These are phyloP conservation scores for Ustulina deusta DNA, from an alignment of 2,329 filamentous ascomycete species.

Conservation along the genomic window DNA sequence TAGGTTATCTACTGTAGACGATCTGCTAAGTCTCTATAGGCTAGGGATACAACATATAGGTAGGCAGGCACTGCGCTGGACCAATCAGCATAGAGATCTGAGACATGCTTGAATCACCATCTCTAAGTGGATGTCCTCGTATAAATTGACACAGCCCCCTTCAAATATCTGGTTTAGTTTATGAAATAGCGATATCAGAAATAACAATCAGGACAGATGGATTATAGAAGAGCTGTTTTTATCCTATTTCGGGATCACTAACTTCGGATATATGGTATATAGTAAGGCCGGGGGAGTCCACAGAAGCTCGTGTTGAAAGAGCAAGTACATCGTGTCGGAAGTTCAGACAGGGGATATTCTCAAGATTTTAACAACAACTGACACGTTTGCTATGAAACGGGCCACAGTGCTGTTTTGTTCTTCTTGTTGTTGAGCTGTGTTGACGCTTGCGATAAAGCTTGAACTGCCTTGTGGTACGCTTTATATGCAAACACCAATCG, in stretches of 20 bases:
- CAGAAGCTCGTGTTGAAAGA: constrained; percentile 32
- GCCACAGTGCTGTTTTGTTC: constrained; percentile 21
- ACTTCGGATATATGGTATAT: not conserved
- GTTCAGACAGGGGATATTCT: constrained; percentile 19
- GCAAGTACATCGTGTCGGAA: not conserved
- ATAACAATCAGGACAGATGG: too few relatives aligned
- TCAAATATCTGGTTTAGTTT: constrained; percentile 12
- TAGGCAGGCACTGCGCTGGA: not conserved
- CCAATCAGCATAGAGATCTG: constrained; percentile 23
- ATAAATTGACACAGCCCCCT: constrained; percentile 22
- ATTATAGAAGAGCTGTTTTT: too few relatives aligned
- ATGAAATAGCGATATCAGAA: constrained; percentile 8
- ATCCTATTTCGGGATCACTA: constrained; percentile 6
- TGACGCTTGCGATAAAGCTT: not conserved
- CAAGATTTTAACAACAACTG: constrained; percentile 18
- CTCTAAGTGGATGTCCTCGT: constrained; percentile 24
- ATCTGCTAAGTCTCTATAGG: too few relatives aligned
- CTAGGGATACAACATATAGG: too few relatives aligned
- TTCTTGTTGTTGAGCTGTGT: too few relatives aligned
- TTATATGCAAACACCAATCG: constrained; percentile 16
- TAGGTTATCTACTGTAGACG: too few relatives aligned
- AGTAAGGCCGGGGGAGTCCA: constrained; percentile 5
- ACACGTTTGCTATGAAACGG: constrained; percentile 18
- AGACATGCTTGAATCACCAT: constrained; percentile 12
- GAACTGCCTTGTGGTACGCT: not conserved